phyloP scores from a whole-genome alignment of 2,329 filamentous ascomycete species.

The Elsinoe australis region DNA sequence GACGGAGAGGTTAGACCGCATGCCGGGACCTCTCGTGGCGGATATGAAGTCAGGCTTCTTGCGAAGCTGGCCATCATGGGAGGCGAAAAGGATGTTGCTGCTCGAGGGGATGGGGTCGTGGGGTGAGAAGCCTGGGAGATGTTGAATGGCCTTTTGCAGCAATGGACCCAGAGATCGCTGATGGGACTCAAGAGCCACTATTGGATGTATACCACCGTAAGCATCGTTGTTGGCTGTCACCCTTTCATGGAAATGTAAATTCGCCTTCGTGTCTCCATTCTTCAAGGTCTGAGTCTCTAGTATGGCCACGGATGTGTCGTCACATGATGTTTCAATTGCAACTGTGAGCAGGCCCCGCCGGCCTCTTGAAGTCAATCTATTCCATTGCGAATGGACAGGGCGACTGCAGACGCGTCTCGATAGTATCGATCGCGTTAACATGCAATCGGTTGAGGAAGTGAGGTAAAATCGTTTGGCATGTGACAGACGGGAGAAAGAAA shows the following conservation, averaged over 20 bases:
- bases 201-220: slow-evolving; percentile 72
- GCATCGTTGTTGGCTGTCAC: slow-evolving; percentile 70
- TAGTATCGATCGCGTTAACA: slow-evolving; percentile 10
- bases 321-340: slow-evolving; percentile 79
- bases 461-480: background rate
- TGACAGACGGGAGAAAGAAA: slow-evolving; percentile 7
- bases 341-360: slow-evolving; percentile 42
- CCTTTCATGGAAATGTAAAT: slow-evolving; percentile 64
- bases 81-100: slow-evolving; percentile 9
- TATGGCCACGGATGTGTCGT: slow-evolving; percentile 85
- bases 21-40: slow-evolving; percentile 84
- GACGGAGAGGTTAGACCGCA: slow-evolving; percentile 67
- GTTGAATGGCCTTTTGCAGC: slow-evolving; percentile 54
- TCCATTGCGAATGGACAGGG: background rate
- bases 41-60: slow-evolving; percentile 71
- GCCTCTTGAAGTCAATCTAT: background rate
- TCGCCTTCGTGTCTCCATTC: slow-evolving; percentile 11
- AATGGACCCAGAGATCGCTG: slow-evolving; percentile 61
- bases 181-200: slow-evolving; percentile 68
- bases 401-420: background rate
- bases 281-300: slow-evolving; percentile 46
- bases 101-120: slow-evolving; percentile 9
- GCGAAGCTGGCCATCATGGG: slow-evolving; percentile 13
- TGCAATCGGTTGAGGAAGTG: background rate
- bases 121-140: slow-evolving; percentile 40